Base-by-base conservation (phyloP, 805 yeast species). In the Candida andamanensis region DNA sequence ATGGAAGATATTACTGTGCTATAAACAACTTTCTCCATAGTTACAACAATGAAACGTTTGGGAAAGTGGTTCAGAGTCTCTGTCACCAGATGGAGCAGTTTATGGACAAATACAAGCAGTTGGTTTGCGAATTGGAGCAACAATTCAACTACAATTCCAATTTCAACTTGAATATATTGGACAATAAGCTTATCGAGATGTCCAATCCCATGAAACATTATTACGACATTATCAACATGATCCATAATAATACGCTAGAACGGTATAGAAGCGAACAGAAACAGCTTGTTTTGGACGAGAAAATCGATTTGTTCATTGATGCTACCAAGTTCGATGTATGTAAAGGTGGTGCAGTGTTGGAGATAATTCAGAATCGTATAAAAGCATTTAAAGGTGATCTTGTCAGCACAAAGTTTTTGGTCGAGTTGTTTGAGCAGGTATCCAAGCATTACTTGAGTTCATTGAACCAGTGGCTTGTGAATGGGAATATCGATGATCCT, bases 261-360 rank as follows among this genome's bases (percentile, higher is more conserved):
- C 55, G 65, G 28, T 49, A 45, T 33, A 41, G 53, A 8, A 36
- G 39, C 36, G 52, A 57, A 15, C 60, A 60, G 33, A 44, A 64
- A 13, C 15, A 14, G n/a, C 24, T 24, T 17, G 8, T 30, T 13
- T 28, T 24, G 7, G 24, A 33, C 13, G 16, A 28, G 15, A 49
- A 69, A 1, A 46, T 75, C 10, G 79, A 76, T 34, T 53, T 74
- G 1, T 49, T 71, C 4, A 63, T 78, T 1, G 84, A 80, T 46
- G 63, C 49, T 13, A 50, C 46, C 26, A 72, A 3, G 25, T 72
- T 76, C 32, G 63, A 69, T 24, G 59, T 65, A 15, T 81, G 80
- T 14, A 84, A 82, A 56, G 97, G 98, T 20, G 95, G 96, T 0
- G 53, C 80, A 9, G 72, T 84, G 0, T 55, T 90, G 23, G 63